phyloP scores from a whole-genome alignment of 140 eudicot species.

The Senecio squalidus region DNA sequence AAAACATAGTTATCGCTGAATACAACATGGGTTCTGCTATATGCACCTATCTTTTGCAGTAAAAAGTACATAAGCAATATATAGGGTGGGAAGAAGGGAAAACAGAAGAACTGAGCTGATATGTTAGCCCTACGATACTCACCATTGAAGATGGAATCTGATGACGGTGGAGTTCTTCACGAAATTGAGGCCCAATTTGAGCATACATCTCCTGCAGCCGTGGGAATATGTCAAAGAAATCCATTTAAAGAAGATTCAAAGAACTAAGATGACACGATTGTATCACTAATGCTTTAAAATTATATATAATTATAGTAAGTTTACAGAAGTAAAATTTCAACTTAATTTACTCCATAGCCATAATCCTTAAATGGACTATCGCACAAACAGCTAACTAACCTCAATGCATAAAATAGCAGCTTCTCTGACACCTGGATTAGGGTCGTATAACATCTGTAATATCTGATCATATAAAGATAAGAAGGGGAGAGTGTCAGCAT shows the following conservation, averaged over 20 bases:
- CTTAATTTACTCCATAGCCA: not conserved
- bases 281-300: not conserved
- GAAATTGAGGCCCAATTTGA: conserved; percentile 93
- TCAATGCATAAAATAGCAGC: conserved; percentile 92
- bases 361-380: not conserved
- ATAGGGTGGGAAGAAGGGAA: not conserved
- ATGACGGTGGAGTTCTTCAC: conserved; percentile 89
- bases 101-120: not conserved
- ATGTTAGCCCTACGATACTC: conserved; percentile 13
- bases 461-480: conserved; percentile 42
- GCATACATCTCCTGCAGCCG: conserved; percentile 88
- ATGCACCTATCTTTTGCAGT: not conserved
- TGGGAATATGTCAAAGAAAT: conserved; percentile 5
- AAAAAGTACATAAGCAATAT: conserved; percentile 7
- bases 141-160: conserved; percentile 81
- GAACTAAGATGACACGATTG: not conserved
- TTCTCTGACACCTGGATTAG: conserved; percentile 88
- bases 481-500: conserved; percentile 1
- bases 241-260: not conserved
- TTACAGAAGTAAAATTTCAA: not conserved
- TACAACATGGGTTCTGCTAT: not conserved
- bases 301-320: not conserved
- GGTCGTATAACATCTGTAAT: conserved; percentile 90
- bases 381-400: conserved; percentile 40
- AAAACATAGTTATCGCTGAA: not conserved